Base-by-base conservation (phyloP, 2,329 filamentous ascomycete species). In the Aphanocladium album region DNA sequence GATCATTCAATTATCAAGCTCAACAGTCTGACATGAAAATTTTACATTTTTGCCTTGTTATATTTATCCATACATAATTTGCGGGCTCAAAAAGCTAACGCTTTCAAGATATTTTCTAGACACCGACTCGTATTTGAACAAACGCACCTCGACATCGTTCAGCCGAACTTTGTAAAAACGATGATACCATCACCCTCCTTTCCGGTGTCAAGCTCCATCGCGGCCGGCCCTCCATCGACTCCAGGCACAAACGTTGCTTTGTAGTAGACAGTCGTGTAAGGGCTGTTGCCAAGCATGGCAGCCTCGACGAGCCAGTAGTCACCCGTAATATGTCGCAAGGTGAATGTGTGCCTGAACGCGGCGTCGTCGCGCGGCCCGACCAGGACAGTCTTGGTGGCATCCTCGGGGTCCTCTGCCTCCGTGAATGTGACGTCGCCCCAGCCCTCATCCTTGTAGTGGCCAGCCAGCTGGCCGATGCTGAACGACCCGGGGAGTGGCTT, bases 1-100 rank as follows among this genome's bases (percentile, higher is more conserved):
- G 83, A 62, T 85, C 69, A 68, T 66, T 76, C 74, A 77, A 75
- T 74, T 76, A 81, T 84, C 83, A 85, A 85, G 82, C 82, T 85
- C 81, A 84, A 84, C 80, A 84, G 80, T 86, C 82, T 86, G 83
- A 85, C 65, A 54, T 39, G 33, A 66, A 61, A 19, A 43, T 19
- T 23, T 23, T 45, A 45, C 16, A 27, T 14, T 51, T 23, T 62
- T 62, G 61, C 55, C 39, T 54, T 45, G 57, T 45, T 49, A 51
- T 51, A 30, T 60, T 57, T 62, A 43, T 60, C 12, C 11, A 41
- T n/a, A 23, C 19, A 11, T 39, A 9, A 43, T 27, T 14, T 19
- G 12, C 11, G 19, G 16, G 3, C 19, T 33, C 17, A 19, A 41
- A 45, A 50, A 51, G 59, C 59, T 61, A 57, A 61, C 52, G 23